A percentile compares a stretch with the other conserved stretches of the same genome.
Evolutionary conservation across 768 basidiomycete species (phyloP).

Genomic region (Boletus rufocinnamomeus): DNA sequence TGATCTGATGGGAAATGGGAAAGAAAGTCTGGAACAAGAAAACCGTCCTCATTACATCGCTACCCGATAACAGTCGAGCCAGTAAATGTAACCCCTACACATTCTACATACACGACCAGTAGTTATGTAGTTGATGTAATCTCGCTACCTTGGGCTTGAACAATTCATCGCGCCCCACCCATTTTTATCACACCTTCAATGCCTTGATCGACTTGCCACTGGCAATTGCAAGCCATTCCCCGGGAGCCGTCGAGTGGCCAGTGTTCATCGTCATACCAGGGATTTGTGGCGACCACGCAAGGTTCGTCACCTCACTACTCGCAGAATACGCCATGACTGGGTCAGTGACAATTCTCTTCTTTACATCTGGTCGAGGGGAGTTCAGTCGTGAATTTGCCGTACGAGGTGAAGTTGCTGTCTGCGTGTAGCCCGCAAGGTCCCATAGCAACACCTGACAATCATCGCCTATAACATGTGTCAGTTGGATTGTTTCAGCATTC

Average conservation of each 20-base stretch:
- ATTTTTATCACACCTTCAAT: constrained; percentile 62
- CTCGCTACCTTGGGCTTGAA: constrained; percentile 1
- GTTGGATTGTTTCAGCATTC: background rate
- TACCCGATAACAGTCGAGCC: background rate
- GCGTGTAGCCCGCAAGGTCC: constrained; percentile 75
- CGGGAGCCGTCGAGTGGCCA: constrained; percentile 70
- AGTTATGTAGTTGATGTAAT: constrained; percentile 1
- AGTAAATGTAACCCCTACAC: background rate
- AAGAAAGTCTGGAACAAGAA: background rate
- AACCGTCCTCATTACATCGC: background rate
- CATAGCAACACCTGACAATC: constrained; percentile 94
- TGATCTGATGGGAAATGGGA: background rate
- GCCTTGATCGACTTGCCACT: constrained; percentile 82
- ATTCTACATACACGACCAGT: background rate
- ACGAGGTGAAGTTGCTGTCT: constrained; percentile 67
- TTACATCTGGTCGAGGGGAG: constrained; percentile 80
- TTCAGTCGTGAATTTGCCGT: constrained; percentile 68
- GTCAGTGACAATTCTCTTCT: constrained; percentile 70
- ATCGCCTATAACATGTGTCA: constrained; percentile 57
- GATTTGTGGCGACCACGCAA: constrained; percentile 89
- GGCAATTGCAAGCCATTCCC: constrained; percentile 87
- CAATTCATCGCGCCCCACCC: background rate
- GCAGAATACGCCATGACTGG: constrained; percentile 87
- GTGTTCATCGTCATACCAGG: constrained; percentile 74
- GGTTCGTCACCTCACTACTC: constrained; percentile 72